phyloP scores from a whole-genome alignment of 2,329 filamentous ascomycete species.

The Tolypocladium ophioglossoides region DNA sequence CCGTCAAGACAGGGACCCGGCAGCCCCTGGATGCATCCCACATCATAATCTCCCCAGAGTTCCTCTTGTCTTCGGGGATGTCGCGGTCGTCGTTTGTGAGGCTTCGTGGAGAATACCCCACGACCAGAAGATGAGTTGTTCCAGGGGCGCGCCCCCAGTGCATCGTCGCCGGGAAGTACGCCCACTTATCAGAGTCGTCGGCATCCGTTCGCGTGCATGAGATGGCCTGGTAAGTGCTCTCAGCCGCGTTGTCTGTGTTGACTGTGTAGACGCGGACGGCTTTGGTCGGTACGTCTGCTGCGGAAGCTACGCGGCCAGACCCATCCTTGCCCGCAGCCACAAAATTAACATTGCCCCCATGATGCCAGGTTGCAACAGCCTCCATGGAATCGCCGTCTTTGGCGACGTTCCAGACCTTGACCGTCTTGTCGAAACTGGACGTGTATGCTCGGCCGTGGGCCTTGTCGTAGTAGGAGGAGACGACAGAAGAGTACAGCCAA shows the following conservation, averaged over 20 bases:
- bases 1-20: constrained; percentile 37
- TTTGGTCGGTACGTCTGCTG: constrained; percentile 40
- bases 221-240: constrained; percentile 25
- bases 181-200: constrained; percentile 38
- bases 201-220: constrained; percentile 29
- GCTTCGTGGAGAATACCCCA: constrained; percentile 53
- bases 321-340: constrained; percentile 41
- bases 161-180: constrained; percentile 52
- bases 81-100: constrained; percentile 40
- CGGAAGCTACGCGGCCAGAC: constrained; percentile 44
- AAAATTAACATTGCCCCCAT: constrained; percentile 51
- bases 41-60: constrained; percentile 48
- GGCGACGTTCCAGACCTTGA: constrained; percentile 46
- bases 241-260: constrained; percentile 20
- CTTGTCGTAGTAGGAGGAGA: constrained; percentile 46
- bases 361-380: constrained; percentile 37
- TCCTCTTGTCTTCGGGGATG: constrained; percentile 46
- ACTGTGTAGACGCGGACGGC: constrained; percentile 49
- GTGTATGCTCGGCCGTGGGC: constrained; percentile 39
- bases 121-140: constrained; percentile 42
- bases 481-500: constrained; percentile 55
- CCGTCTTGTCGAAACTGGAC: constrained; percentile 50
- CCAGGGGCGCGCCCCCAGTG: constrained; percentile 43
- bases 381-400: constrained; percentile 29
- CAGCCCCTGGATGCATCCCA: constrained; percentile 40